phyloP scores from a whole-genome alignment of 208 protist genomes.

The Trypanosoma grayi region DNA sequence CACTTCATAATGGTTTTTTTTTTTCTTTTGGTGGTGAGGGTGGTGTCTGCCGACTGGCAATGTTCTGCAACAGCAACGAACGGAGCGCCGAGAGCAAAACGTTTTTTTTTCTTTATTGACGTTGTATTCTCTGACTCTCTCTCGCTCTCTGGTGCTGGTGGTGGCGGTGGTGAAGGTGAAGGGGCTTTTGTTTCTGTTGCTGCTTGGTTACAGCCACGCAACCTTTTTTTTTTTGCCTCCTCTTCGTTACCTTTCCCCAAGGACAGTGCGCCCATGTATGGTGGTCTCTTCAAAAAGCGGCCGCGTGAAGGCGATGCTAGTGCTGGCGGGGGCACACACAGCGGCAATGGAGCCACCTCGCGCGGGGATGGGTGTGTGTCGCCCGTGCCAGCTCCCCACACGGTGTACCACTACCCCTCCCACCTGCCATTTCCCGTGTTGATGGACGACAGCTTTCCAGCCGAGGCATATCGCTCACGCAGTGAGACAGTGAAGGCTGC shows the following conservation, averaged over 20 bases:
- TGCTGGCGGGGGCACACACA: background rate
- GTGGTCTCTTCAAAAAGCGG: conserved; percentile 32
- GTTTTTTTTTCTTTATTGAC: no score
- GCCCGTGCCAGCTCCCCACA: background rate
- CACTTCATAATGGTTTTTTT: conserved; percentile 15
- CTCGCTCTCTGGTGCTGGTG: no score
- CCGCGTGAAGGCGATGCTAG: conserved; percentile 11
- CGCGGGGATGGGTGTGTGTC: background rate
- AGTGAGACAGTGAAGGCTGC: conserved; percentile 84
- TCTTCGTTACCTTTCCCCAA: background rate
- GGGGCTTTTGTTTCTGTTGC: background rate
- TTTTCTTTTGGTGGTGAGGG: conserved; percentile 18
- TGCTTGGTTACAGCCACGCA: background rate
- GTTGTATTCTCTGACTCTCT: no score
- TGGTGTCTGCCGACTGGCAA: no score
- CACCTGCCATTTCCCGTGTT: conserved; percentile 62
- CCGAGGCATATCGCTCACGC: conserved; percentile 81
- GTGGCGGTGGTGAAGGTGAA: background rate
- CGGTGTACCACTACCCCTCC: conserved; percentile 84
- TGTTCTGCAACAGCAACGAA: no score
- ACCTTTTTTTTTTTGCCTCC: conserved; percentile 23
- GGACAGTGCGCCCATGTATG: conserved; percentile 21
- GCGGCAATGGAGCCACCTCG: background rate
- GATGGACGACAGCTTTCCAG: conserved; percentile 67
- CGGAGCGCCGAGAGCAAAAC: no score